Evolutionary conservation across 441 rosid species (phyloP).

Genomic region (Pelargonium fulgidum): DNA sequence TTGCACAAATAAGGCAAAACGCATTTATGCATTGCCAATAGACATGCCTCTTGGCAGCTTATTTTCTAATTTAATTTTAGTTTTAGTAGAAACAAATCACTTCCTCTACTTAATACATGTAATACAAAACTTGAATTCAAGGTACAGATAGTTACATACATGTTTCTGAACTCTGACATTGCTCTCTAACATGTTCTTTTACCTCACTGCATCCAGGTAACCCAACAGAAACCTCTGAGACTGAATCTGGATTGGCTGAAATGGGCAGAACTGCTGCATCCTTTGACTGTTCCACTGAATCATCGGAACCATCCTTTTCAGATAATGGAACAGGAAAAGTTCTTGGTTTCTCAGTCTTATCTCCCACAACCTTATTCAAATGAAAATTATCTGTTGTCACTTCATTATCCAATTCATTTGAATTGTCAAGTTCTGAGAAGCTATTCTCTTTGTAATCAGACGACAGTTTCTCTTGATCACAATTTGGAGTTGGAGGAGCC

Average conservation of each 20-base stretch:
- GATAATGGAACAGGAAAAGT: conserved; percentile 59
- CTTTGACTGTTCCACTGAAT: conserved; percentile 32
- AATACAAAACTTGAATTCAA: conserved; percentile 6
- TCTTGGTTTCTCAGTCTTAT: conserved; percentile 41
- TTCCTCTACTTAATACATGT: neutral
- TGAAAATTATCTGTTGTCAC: conserved; percentile 22
- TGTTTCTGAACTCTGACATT: conserved; percentile 32
- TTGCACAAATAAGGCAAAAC: conserved; percentile 8
- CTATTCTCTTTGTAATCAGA: conserved; percentile 29
- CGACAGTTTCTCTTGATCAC: conserved; percentile 36
- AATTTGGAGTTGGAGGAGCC: conserved; percentile 42
- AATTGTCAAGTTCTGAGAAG: conserved; percentile 19
- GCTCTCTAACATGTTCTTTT: conserved; percentile 32
- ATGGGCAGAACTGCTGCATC: conserved; percentile 20
- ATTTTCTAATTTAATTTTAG: neutral
- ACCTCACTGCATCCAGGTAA: conserved; percentile 26
- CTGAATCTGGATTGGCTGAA: conserved; percentile 17
- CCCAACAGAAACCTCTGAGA: conserved; percentile 25
- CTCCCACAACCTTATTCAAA: conserved; percentile 25
- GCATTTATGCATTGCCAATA: neutral
- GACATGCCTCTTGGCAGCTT: neutral
- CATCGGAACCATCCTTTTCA: conserved; percentile 41
- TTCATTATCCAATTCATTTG: conserved; percentile 22
- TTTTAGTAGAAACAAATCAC: neutral
- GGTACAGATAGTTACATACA: conserved; percentile 32